A percentile compares a stretch with the other conserved stretches of the same genome.
Conservation (phyloP, 257 asterid species). For the Plantago elongata region DNA sequence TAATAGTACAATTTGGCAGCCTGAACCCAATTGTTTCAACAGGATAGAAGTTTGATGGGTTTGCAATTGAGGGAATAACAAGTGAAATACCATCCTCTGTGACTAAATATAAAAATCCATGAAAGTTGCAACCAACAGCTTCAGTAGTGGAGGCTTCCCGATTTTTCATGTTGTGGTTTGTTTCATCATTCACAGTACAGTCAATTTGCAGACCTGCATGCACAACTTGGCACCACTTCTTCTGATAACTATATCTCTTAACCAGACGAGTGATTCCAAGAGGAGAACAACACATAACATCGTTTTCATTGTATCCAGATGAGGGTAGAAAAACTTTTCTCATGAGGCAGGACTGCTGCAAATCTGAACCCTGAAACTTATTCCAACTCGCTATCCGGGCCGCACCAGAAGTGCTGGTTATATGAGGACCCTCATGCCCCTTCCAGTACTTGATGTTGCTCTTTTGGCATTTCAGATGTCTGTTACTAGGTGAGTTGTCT, state of each 20-base stretch:
- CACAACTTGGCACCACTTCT: slow-evolving; percentile 45
- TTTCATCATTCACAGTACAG: slow-evolving; percentile 47
- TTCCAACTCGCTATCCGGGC: slow-evolving; percentile 30
- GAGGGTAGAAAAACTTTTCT: slow-evolving; percentile 65
- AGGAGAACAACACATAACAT: slow-evolving; percentile 69
- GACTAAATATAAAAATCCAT: slow-evolving; percentile 72
- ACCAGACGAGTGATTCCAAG: slow-evolving; percentile 82
- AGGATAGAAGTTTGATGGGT: slow-evolving; percentile 56
- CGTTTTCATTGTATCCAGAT: slow-evolving; percentile 45
- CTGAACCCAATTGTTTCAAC: slow-evolving; percentile 76
- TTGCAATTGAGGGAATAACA: slow-evolving; percentile 79
- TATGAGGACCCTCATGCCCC: slow-evolving; percentile 24
- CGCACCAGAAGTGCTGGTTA: slow-evolving; percentile 30
- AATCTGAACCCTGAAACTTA: slow-evolving; percentile 34
- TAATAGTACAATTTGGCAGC: slow-evolving; percentile 32
- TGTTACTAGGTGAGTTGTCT: slow-evolving; percentile 15
- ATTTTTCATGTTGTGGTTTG: slow-evolving; percentile 32
- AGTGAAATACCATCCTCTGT: slow-evolving; percentile 72
- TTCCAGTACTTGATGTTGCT: slow-evolving; percentile 26
- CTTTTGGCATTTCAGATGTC: slow-evolving; percentile 22
- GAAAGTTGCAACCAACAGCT: slow-evolving; percentile 81
- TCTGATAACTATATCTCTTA: slow-evolving; percentile 37
- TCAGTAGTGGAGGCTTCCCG: slow-evolving; percentile 47
- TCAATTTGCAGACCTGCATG: slow-evolving; percentile 60
- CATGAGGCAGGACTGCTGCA: slow-evolving; percentile 31